Base-by-base conservation (phyloP, 805 yeast species). In the Candida tammaniensis region DNA sequence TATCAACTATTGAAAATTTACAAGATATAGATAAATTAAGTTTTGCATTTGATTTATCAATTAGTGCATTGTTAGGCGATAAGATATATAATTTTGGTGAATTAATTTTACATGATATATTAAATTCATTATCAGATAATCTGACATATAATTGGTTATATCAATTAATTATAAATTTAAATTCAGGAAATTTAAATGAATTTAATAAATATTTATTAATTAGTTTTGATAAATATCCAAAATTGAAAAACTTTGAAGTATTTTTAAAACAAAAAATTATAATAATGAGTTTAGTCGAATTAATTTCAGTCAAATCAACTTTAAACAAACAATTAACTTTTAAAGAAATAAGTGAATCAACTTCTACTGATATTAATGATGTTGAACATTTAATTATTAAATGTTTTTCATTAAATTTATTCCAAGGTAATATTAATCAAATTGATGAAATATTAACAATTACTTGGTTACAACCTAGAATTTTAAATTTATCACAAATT, bases 401-500 rank as follows among this genome's bases (percentile, higher is more conserved):
- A 64, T 89, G 96, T 24, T 77, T 93, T 43, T 79, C 93, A 44
- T 67, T 93, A 38, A 86, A 85, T 12, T 71, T 93, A 46, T 73
- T 93, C 52, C 78, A 79, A 58, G 98, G 98, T n/a, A 71, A 76
- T 33, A 91, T 93, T 48, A 95, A 93, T 57, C 95, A 93, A 64
- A 86, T 88, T 27, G 76, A 77, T 31, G 77, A 82, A 57, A 66
- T 82, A 10, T 84, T 93, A 37, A 79, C 82, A 21, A 80, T 93
- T 30, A 79, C 84, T 17, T 93, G 98, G 98, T 82, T 91, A 42
- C 98, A 93, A 69, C 98, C 98, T 39, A 75, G 98, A 52, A 86
- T 88, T 36, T 82, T 93, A 73, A 86, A 86, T 52, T 70, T 69
- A 43, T 76, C 76, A 27, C 98, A 93, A 68, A 83, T 91, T 39